Evolutionary conservation across 495 filamentous ascomycete genomes (phyloP), one percentile per base, ranked within the genome.

Genomic region (Platismatia glauca): DNA sequence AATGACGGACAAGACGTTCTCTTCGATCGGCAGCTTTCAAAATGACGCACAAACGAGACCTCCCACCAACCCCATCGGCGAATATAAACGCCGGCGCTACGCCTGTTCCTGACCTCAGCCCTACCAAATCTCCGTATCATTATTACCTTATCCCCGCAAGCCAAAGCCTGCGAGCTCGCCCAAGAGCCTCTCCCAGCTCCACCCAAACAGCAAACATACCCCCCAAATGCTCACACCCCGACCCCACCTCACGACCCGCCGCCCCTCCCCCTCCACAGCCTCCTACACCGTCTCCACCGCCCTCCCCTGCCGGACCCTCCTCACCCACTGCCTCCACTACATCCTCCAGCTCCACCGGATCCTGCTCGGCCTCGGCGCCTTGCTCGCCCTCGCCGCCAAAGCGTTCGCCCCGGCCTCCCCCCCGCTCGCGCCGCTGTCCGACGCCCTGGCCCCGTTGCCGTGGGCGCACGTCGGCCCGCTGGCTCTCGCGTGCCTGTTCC

Each of bases 241-340:
- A 2, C 78, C 80, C 0, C 76, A 77, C 62, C 85, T 95, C 46
- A 82, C 78, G 63, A 82, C 82, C 58, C 82, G 83, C 68, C 86
- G 86, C 57, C 89, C 90, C 55, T 93, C 90, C 41, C 87, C 90
- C 46, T 91, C 90, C 29, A 93, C 90, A n/a, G 84, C 85, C 66
- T 87, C 88, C 68, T 95, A 89, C 78, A 90, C 87, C 56, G 87
- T 94, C 57, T 91, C 90, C 62, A 93, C 89, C 68, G 81, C 81
- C 61, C 81, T 79, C 13, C 69, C 78, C 16, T 82, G 77, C 29
- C 74, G 73, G 2, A 88, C 82, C 52, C 72, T 85, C 60, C 75
- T 81, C 8, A 77, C 83, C 48, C 84, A 82, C 65, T 65, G 83
- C 61, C 70, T 82, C 48, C 80, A 81, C 60, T 67, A 75, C 58